A percentile compares a stretch with the other conserved stretches of the same genome.
phyloP scores from a whole-genome alignment of 768 basidiomycete genomes.

The Suillus lakei region DNA sequence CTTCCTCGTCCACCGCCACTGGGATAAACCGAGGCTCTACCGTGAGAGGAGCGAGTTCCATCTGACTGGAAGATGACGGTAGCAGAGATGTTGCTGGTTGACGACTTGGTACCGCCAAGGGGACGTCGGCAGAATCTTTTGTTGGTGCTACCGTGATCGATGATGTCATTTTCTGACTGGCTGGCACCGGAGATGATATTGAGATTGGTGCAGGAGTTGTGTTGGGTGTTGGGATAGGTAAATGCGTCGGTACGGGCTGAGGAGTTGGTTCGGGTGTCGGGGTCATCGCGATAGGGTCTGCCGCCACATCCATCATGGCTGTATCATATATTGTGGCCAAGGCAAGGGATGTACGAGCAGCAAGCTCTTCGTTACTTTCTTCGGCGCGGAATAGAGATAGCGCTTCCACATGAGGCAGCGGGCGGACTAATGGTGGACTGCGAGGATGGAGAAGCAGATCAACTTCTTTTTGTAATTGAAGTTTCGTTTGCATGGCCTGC shows the following conservation, averaged over 20 bases:
- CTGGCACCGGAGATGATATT: background rate
- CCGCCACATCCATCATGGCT: background rate
- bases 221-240: constrained; percentile 7
- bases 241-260: constrained; percentile 7
- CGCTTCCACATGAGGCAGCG: constrained; percentile 65
- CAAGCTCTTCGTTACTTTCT: constrained; percentile 66
- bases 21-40: constrained; percentile 4
- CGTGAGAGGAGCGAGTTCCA: constrained; percentile 2
- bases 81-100: constrained; percentile 1
- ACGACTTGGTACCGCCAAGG: background rate
- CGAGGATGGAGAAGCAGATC: constrained; percentile 80
- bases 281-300: background rate
- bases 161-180: background rate
- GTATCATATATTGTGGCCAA: constrained; percentile 32
- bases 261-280: constrained; percentile 4
- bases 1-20: constrained; percentile 45
- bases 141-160: constrained; percentile 8
- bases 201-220: background rate
- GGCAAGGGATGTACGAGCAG: constrained; percentile 46
- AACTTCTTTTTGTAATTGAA: constrained; percentile 41
- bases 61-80: background rate
- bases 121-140: background rate
- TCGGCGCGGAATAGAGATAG: constrained; percentile 66
- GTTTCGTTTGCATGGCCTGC: constrained; percentile 22
- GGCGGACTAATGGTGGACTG: constrained; percentile 73